A percentile compares a stretch with the other conserved stretches of the same genome.
phyloP scores from a whole-genome alignment of 805 yeast species.

The Sungouiella blattae region DNA sequence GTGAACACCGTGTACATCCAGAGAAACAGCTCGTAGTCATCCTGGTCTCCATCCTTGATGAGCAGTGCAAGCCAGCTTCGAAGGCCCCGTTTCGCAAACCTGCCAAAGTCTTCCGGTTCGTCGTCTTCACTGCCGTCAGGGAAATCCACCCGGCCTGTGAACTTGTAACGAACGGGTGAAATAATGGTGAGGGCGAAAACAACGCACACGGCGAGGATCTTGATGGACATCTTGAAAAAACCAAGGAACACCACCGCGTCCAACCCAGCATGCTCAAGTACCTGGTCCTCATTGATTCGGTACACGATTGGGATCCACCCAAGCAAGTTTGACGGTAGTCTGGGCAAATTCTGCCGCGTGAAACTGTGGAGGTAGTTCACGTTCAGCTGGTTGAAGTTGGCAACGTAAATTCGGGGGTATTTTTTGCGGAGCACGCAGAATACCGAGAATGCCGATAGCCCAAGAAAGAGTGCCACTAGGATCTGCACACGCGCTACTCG shows the following conservation, averaged over 20 bases:
- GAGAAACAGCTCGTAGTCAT: slow-evolving; percentile 50
- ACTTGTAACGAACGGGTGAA: slow-evolving; percentile 80
- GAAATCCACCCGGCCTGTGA: slow-evolving; percentile 71
- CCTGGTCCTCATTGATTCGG: slow-evolving; percentile 65
- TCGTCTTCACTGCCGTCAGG: slow-evolving; percentile 21
- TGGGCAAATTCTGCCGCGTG: slow-evolving; percentile 53
- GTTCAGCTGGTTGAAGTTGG: slow-evolving; percentile 56
- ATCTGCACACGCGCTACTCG: slow-evolving; percentile 78
- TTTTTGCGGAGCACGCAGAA: slow-evolving; percentile 70
- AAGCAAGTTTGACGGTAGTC: slow-evolving; percentile 57
- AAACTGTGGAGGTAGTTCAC: slow-evolving; percentile 39
- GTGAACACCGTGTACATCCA: slow-evolving; percentile 91
- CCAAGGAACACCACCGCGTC: slow-evolving; percentile 92
- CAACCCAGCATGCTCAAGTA: slow-evolving; percentile 85
- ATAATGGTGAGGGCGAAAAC: slow-evolving; percentile 70
- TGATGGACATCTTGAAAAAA: slow-evolving; percentile 85
- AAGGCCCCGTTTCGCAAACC: neutral
- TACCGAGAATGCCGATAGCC: slow-evolving; percentile 60
- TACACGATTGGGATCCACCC: slow-evolving; percentile 78
- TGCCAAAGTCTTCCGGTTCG: neutral
- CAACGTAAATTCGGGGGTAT: slow-evolving; percentile 82
- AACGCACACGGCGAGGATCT: slow-evolving; percentile 59
- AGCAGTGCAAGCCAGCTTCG: neutral
- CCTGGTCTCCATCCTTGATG: slow-evolving; percentile 10
- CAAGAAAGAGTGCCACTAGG: slow-evolving; percentile 63